Base-by-base conservation (phyloP, 345 rosid genomes). In the Hibiscus tridactylites region DNA sequence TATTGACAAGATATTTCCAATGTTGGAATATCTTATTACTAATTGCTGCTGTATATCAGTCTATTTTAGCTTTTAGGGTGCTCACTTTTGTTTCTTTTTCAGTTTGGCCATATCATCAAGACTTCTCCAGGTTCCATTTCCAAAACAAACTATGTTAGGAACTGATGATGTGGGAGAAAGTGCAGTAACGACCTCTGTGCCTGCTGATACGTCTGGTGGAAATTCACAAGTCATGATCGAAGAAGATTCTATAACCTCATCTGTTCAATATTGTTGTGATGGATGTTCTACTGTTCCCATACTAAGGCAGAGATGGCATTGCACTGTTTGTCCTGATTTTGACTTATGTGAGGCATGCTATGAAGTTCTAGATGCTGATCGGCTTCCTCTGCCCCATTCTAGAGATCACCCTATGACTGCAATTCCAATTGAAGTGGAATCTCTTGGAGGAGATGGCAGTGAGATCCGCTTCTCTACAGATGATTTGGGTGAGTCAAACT, bases 251-350 rank as follows among this genome's bases (percentile, higher is more conserved):
- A 88, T 88, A 72, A 84, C 97, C 33, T 92, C 99, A 68, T 90
- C 99, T 72, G 99, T 95, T 67, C 99, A 95, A 70, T 95, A 92
- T 79, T 89, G 97, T 79, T 95, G 99, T 84, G 99, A 95, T 77
- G 97, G 98, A 74, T 95, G 99, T 84, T 85, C 97, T 78, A 95
- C 97, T 2, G 99, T 92, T 61, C 99, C 99, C 52, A 95, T 95
- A 82, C 84, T 89, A 56, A 82, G 97, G 81, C 83, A 91, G 73
- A 90, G 99, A 82, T 95, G 99, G 99, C 99, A 95, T 79, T 95
- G 99, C 78, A 95, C 99, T 31, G 72, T 92, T 62, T 95, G 99
- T 80, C 94, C 97, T 49, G 99, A 95, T 86, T 95, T 95, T 84
- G 99, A 95, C 80, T 81, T 95, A 49, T 95, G 99, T 73, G 99